phyloP scores from a whole-genome alignment of 805 yeast species.

The Starmerella scarabaei region DNA sequence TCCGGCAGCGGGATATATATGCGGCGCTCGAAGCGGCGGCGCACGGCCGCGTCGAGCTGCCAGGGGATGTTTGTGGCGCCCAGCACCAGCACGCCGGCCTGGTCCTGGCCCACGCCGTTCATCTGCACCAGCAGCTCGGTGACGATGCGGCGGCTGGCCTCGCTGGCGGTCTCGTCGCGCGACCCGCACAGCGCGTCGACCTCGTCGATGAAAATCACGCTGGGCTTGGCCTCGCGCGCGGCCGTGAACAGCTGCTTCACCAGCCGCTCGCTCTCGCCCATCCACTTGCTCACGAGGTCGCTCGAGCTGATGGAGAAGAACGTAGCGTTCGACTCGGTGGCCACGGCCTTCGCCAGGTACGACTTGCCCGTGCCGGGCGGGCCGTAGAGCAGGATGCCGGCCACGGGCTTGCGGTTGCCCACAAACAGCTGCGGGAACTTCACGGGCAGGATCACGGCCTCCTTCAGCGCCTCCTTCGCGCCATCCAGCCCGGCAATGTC shows the following conservation, averaged over 20 bases:
- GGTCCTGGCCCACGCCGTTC: slow-evolving; percentile 94
- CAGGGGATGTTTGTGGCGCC: slow-evolving; percentile 99
- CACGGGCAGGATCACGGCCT: slow-evolving; percentile 91
- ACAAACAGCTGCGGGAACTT: slow-evolving; percentile 92
- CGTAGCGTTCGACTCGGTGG: slow-evolving; percentile 96
- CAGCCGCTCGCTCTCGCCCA: slow-evolving; percentile 93
- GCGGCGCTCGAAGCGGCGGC: slow-evolving; percentile 94
- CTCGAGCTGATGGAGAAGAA: slow-evolving; percentile 95
- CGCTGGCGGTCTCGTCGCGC: slow-evolving; percentile 93
- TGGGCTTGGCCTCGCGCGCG: slow-evolving; percentile 95
- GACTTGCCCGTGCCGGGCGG: slow-evolving; percentile 99
- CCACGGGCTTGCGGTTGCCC: slow-evolving; percentile 93
- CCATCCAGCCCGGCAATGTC: slow-evolving; percentile 96
- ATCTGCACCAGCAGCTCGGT: slow-evolving; percentile 95
- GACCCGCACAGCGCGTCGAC: slow-evolving; percentile 98
- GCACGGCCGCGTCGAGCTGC: slow-evolving; percentile 89
- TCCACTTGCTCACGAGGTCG: slow-evolving; percentile 94
- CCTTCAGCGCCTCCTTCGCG: slow-evolving; percentile 91
- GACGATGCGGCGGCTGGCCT: slow-evolving; percentile 94
- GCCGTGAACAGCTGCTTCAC: slow-evolving; percentile 96
- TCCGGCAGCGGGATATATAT: slow-evolving; percentile 92
- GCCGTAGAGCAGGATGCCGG: slow-evolving; percentile 90
- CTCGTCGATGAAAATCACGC: slow-evolving; percentile 97
- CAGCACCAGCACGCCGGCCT: slow-evolving; percentile 93
- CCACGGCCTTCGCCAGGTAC: slow-evolving; percentile 89